A percentile compares a stretch with the other conserved stretches of the same genome.
phyloP scores from a whole-genome alignment of 2,329 filamentous ascomycete species.

The Pestalotiopsis sp. region DNA sequence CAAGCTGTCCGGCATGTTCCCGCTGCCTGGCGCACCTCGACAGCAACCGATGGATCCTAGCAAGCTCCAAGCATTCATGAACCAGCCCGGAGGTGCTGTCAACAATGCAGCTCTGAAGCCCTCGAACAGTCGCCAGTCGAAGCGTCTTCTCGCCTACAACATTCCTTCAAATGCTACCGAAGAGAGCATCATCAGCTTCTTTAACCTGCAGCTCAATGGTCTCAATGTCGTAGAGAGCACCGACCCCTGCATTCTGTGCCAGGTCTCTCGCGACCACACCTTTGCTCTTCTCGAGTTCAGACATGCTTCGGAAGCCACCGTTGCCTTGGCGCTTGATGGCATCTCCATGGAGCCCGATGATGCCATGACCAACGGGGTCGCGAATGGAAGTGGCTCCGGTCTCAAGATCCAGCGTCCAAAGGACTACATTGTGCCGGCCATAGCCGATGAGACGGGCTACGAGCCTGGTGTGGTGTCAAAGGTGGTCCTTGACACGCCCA shows the following conservation, averaged over 20 bases:
- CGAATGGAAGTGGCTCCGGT: slow-evolving; percentile 52
- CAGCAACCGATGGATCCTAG: slow-evolving; percentile 95
- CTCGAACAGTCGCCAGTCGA: slow-evolving; percentile 90
- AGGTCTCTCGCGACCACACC: slow-evolving; percentile 75
- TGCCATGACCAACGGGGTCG: slow-evolving; percentile 52
- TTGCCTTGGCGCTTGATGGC: slow-evolving; percentile 87
- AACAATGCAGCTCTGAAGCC: slow-evolving; percentile 85
- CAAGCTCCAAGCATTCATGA: slow-evolving; percentile 94
- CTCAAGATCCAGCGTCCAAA: slow-evolving; percentile 85
- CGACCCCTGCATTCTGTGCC: slow-evolving; percentile 83
- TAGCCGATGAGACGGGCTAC: slow-evolving; percentile 72
- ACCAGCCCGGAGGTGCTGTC: slow-evolving; percentile 74
- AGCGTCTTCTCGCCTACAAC: slow-evolving; percentile 87
- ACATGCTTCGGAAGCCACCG: slow-evolving; percentile 82
- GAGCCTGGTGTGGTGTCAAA: slow-evolving; percentile 78
- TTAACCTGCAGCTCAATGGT: slow-evolving; percentile 97
- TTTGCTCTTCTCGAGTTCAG: slow-evolving; percentile 95
- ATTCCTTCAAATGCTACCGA: slow-evolving; percentile 74
- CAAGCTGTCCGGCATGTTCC: slow-evolving; percentile 99
- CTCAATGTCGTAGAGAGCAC: slow-evolving; percentile 84
- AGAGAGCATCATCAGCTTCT: slow-evolving; percentile 78
- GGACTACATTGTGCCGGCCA: slow-evolving; percentile 91
- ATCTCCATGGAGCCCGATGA: slow-evolving; percentile 82
- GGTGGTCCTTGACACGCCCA: slow-evolving; percentile 85
- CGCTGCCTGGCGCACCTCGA: slow-evolving; percentile 89